phyloP scores from a whole-genome alignment of 1,284 basidiomycete species.

The Naganishia cerealis region DNA sequence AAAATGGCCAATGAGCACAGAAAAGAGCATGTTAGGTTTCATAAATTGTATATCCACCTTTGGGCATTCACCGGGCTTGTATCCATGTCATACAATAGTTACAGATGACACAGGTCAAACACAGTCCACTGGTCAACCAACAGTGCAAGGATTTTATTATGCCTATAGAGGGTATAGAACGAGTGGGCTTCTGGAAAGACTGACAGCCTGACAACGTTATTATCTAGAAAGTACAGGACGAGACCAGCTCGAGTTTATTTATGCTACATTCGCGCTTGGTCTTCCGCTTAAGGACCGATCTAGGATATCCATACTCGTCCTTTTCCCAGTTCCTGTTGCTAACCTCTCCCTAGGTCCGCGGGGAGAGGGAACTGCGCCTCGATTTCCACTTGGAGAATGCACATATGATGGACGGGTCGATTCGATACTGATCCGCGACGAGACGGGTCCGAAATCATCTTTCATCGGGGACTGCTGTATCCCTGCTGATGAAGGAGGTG shows the following conservation, averaged over 20 bases:
- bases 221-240: neutral
- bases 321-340: slow-evolving; percentile 1
- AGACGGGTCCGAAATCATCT: neutral
- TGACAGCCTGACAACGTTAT: neutral
- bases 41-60: slow-evolving; percentile 9
- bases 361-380: neutral
- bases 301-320: neutral
- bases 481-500: neutral
- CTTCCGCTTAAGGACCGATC: neutral
- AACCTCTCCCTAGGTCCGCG: neutral
- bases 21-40: neutral
- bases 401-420: neutral
- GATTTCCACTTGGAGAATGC: neutral
- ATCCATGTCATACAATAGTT: slow-evolving; percentile 1
- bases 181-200: neutral
- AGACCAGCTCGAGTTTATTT: slow-evolving; percentile 1
- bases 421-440: neutral
- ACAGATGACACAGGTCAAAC: neutral
- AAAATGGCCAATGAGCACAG: neutral
- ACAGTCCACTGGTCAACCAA: neutral
- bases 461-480: neutral
- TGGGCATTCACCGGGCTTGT: slow-evolving; percentile 5
- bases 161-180: neutral
- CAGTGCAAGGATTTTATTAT: neutral
- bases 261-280: neutral